A percentile compares a stretch with the other conserved stretches of the same genome.
phyloP scores from a whole-genome alignment of 2,329 filamentous ascomycete species.

The Diaporthe amygdali region DNA sequence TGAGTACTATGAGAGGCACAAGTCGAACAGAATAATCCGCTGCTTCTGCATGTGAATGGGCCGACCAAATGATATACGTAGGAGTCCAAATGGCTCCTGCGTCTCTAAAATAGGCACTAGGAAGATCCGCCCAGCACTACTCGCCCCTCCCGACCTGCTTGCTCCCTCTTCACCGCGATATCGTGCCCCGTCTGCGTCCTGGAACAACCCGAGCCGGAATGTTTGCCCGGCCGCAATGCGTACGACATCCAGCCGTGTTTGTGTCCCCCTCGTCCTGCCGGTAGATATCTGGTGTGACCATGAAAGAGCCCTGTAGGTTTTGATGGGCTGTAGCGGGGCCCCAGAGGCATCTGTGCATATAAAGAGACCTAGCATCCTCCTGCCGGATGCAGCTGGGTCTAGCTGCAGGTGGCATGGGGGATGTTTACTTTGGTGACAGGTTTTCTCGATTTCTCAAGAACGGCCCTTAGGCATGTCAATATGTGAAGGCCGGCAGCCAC shows the following conservation, averaged over 20 bases:
- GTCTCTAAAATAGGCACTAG: background rate
- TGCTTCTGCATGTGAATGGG: background rate
- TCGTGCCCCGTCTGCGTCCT: background rate
- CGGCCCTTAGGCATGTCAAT: background rate
- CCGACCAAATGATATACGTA: background rate
- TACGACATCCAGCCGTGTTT: background rate
- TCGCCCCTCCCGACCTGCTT: background rate
- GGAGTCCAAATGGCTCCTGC: background rate
- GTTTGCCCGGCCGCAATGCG: background rate
- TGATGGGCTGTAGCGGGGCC: background rate
- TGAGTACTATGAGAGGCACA: background rate
- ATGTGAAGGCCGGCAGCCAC: background rate
- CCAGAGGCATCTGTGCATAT: background rate
- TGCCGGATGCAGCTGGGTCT: background rate
- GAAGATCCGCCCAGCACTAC: background rate
- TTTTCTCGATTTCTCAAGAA: background rate
- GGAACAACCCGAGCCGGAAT: background rate
- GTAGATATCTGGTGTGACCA: constrained; percentile 7
- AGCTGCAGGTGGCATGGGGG: background rate
- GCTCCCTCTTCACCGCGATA: background rate
- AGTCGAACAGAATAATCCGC: background rate
- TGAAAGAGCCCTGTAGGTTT: background rate
- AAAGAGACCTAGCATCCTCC: background rate
- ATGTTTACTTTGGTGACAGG: too few species aligned
- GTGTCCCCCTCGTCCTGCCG: constrained; percentile 4